A percentile compares a stretch with the other conserved stretches of the same genome.
These are phyloP conservation scores for Cochlearia excelsa DNA, from an alignment of 345 rosid genomes.

Conservation along the genomic window DNA sequence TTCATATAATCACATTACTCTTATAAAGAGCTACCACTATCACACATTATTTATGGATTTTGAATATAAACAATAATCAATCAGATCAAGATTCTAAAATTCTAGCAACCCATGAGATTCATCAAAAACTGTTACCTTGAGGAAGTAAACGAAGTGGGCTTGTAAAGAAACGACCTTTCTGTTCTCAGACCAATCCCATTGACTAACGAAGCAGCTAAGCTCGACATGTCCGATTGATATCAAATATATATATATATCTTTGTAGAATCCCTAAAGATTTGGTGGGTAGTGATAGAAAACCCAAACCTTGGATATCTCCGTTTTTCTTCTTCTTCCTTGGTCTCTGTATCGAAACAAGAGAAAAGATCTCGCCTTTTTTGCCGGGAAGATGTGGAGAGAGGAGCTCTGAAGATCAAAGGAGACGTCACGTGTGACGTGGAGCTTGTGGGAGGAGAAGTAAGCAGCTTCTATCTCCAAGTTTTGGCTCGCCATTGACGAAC, in stretches of 20 bases:
- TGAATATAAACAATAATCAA: neutral
- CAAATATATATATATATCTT: too few species aligned
- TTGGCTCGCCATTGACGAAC: slow-evolving; percentile 34
- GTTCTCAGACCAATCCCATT: slow-evolving; percentile 51
- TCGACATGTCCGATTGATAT: slow-evolving; percentile 21
- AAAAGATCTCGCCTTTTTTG: neutral
- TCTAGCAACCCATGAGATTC: slow-evolving; percentile 18
- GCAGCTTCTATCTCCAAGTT: slow-evolving; percentile 24
- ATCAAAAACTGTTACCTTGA: slow-evolving; percentile 24
- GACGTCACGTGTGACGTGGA: slow-evolving; percentile 21
- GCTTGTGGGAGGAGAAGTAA: slow-evolving; percentile 24
- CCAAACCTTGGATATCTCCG: slow-evolving; percentile 14
- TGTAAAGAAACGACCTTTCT: slow-evolving; percentile 30
- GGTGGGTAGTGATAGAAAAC: slow-evolving; percentile 7
- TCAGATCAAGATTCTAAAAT: slow-evolving; percentile 14
- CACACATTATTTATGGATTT: slow-evolving; percentile 5
- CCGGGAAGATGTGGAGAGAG: too few species aligned
- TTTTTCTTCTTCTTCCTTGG: slow-evolving; percentile 9
- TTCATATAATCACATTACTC: neutral
- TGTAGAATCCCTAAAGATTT: slow-evolving; percentile 12
- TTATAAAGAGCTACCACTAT: too few species aligned
- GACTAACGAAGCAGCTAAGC: slow-evolving; percentile 51
- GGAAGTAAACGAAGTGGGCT: slow-evolving; percentile 21
- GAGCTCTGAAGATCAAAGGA: slow-evolving; percentile 4
- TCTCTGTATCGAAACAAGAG: slow-evolving; percentile 9